Conservation (phyloP, 495 filamentous ascomycete genomes). For the Apiosordaria backusii region DNA sequence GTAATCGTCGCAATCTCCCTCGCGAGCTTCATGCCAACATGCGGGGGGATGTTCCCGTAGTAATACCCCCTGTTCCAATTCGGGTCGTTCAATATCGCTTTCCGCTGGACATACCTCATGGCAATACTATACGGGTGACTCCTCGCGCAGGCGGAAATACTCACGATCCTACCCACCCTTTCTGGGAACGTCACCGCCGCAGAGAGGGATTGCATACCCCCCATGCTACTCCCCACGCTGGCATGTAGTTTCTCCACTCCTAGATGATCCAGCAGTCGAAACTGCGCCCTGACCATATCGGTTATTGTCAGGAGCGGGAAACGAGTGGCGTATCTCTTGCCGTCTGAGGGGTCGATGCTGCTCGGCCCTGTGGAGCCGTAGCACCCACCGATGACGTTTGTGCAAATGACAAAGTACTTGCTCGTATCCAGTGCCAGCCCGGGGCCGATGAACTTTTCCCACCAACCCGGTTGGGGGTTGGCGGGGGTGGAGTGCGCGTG, state of each 20-base stretch:
- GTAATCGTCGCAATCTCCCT: slow-evolving; percentile 97
- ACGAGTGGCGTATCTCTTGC: slow-evolving; percentile 84
- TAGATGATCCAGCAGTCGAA: slow-evolving; percentile 76
- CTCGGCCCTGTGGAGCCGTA: slow-evolving; percentile 93
- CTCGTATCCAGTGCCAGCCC: slow-evolving; percentile 82
- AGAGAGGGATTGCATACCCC: slow-evolving; percentile 94
- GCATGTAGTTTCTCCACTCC: slow-evolving; percentile 81
- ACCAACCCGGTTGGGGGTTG: slow-evolving; percentile 93
- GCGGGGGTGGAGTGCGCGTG: slow-evolving; percentile 85
- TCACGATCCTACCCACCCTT: slow-evolving; percentile 75
- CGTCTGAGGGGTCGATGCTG: slow-evolving; percentile 83
- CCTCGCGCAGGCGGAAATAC: slow-evolving; percentile 89
- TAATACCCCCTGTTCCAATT: slow-evolving; percentile 98
- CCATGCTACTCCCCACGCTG: slow-evolving; percentile 95
- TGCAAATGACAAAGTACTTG: slow-evolving; percentile 91
- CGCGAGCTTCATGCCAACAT: slow-evolving; percentile 95
- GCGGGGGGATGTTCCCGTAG: slow-evolving; percentile 83
- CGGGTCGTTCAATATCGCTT: slow-evolving; percentile 97
- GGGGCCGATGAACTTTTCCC: slow-evolving; percentile 98
- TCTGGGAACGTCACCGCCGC: slow-evolving; percentile 84
- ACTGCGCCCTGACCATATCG: slow-evolving; percentile 97
- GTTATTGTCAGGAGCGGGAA: slow-evolving; percentile 96
- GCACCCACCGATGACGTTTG: slow-evolving; percentile 94
- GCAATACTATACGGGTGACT: slow-evolving; percentile 98
- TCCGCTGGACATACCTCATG: slow-evolving; percentile 97